Evolutionary conservation across 371 early-diverging fungal species (phyloP).

Genomic region (Batkoa obscura): DNA sequence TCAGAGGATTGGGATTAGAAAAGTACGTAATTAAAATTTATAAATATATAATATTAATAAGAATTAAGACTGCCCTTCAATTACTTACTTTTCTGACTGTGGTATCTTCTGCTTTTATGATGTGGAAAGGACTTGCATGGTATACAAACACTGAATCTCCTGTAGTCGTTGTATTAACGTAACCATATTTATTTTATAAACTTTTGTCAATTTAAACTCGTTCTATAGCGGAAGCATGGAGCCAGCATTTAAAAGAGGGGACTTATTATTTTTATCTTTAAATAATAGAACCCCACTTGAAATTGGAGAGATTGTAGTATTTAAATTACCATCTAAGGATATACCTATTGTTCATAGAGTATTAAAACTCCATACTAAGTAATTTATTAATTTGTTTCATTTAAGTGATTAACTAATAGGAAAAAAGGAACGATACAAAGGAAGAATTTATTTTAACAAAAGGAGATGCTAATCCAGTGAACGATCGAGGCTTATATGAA

Average conservation of each 20-base stretch:
- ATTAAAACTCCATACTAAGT: slow-evolving; percentile 71
- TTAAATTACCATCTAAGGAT: slow-evolving; percentile 72
- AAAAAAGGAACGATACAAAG: slow-evolving; percentile 26
- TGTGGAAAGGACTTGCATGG: slow-evolving; percentile 84
- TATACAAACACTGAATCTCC: slow-evolving; percentile 90
- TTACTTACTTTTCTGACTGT: slow-evolving; percentile 65
- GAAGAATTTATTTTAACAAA: slow-evolving; percentile 86
- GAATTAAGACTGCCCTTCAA: slow-evolving; percentile 9
- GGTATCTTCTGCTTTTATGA: slow-evolving; percentile 83
- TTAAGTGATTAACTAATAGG: neutral
- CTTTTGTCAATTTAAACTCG: neutral
- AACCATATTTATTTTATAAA: neutral
- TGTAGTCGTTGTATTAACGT: slow-evolving; percentile 92
- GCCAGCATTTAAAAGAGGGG: slow-evolving; percentile 96
- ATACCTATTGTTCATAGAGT: slow-evolving; percentile 99
- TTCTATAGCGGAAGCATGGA: slow-evolving; percentile 88
- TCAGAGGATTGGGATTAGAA: too few species aligned
- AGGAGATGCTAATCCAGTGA: slow-evolving; percentile 92
- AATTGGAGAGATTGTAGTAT: slow-evolving; percentile 93
- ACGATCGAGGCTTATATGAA: slow-evolving; percentile 91
- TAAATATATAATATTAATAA: too few species aligned
- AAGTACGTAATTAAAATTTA: too few species aligned
- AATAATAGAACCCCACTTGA: slow-evolving; percentile 40
- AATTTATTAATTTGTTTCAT: slow-evolving; percentile 8
- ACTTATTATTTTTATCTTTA: slow-evolving; percentile 78